Base-by-base conservation (phyloP, 768 basidiomycete species). In the Boletales sp. region DNA sequence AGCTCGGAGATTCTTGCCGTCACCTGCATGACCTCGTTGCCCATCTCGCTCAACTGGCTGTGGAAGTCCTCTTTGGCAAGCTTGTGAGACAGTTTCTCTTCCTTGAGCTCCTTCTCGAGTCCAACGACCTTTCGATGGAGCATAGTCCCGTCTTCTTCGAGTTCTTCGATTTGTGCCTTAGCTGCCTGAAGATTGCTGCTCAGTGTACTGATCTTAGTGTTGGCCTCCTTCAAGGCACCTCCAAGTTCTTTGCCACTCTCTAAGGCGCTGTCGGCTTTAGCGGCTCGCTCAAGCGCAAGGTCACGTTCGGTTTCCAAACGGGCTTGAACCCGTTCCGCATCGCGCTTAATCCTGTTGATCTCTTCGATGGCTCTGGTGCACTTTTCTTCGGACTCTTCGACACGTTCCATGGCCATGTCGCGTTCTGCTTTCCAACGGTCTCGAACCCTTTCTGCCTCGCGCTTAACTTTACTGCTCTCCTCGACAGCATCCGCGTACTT, bases 161-260 rank as follows among this genome's bases (percentile, higher is more conserved):
- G 72, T 24, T 79, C 81, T 59, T 75, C 72, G 51, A 84, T 78
- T 44, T 82, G 81, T 2, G 70, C 62, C 50, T 78, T 82, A 17
- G 84, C 41, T 17, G 9, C 41, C 38, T 79, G 75, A 37, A 90
- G 66, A 45, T 88, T 83, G 13, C 72, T 72, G 60, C 78, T 77
- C 39, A 84, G 68, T 44, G 76, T 69, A 29, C 69, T 76, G 34
- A 86, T 69, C 17, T 78, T 76, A 48, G 82, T 75, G 52, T 88
- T 86, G 17, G 84, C 85, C 36, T 82, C 80, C 51, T 75, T 77
- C 48, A 89, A 60, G 45, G 84, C 84, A 0, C 79, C 78, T 2
- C 86, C 88, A 1, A 89, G 73, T 40, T 89, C 89, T 53, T 78
- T 77, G 34, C 78, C 84, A 46, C 71, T 78, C 62, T 82, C 84